phyloP scores from a whole-genome alignment of 192 early-diverging fungal species.

The Umbelopsis sp. region DNA sequence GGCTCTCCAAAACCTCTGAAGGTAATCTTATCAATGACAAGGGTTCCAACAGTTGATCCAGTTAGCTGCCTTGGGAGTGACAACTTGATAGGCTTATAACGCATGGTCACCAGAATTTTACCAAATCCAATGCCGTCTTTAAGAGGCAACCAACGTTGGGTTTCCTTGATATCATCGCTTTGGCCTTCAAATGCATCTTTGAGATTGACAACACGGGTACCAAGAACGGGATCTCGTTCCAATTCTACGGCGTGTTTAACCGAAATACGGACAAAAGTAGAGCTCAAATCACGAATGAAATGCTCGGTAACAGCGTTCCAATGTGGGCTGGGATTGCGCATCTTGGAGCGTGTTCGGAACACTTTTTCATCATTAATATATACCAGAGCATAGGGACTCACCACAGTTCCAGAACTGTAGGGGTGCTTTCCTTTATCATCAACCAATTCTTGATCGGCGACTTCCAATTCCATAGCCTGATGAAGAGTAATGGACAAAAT shows the following conservation, averaged over 20 bases:
- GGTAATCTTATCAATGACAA: constrained; percentile 25
- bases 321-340: constrained; percentile 28
- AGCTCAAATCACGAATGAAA: constrained; percentile 20
- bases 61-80: constrained; percentile 7
- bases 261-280: constrained; percentile 20
- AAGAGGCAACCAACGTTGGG: constrained; percentile 28
- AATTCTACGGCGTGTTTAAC: constrained; percentile 30
- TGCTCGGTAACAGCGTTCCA: constrained; percentile 36
- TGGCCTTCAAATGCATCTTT: constrained; percentile 23
- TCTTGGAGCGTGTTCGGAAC: constrained; percentile 21
- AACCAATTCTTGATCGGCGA: constrained; percentile 26
- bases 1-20: constrained; percentile 18
- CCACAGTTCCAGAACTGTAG: constrained; percentile 21
- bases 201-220: constrained; percentile 21
- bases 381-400: constrained; percentile 31
- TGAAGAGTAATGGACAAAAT: constrained; percentile 28
- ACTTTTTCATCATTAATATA: constrained; percentile 37
- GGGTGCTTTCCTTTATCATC: constrained; percentile 25
- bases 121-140: constrained; percentile 36
- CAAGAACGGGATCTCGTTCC: constrained; percentile 30
- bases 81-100: constrained; percentile 35
- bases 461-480: constrained; percentile 33
- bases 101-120: constrained; percentile 27
- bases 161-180: constrained; percentile 23
- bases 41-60: constrained; percentile 27